Conservation (phyloP, 176 grass and related monocot species). For the Triticum timopheevii region DNA sequence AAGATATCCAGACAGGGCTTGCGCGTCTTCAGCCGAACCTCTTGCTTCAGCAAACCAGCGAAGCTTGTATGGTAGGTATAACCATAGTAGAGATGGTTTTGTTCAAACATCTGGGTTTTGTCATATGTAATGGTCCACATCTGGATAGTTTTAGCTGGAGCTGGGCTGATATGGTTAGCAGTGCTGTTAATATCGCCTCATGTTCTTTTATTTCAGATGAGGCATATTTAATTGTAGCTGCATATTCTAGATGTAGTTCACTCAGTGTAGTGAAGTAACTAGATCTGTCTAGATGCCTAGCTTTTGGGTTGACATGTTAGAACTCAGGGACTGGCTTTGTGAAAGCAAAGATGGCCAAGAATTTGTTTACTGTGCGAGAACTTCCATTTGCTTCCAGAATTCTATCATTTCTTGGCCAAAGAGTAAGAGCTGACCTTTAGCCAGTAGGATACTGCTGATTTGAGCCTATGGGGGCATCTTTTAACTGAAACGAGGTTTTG, state of each 20-base stretch:
- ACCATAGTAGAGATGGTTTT: constrained; percentile 62
- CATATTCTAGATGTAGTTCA: constrained; percentile 46
- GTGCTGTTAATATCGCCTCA: constrained; percentile 45
- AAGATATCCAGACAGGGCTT: constrained; percentile 63
- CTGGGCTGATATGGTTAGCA: constrained; percentile 31
- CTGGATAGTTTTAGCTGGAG: constrained; percentile 50
- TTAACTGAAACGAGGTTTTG: not conserved
- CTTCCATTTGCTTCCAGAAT: constrained; percentile 10
- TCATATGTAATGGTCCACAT: constrained; percentile 61
- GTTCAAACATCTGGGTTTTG: constrained; percentile 91
- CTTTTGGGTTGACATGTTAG: constrained; percentile 35
- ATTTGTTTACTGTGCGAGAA: constrained; percentile 17
- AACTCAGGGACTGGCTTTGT: constrained; percentile 18
- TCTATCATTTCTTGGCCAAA: not conserved
- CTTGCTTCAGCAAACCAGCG: constrained; percentile 24
- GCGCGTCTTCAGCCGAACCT: constrained; percentile 41
- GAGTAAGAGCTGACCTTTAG: not conserved
- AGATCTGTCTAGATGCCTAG: constrained; percentile 54
- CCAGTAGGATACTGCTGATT: not conserved
- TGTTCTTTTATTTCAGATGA: constrained; percentile 62
- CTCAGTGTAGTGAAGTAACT: constrained; percentile 41
- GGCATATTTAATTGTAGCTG: constrained; percentile 55
- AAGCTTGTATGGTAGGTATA: constrained; percentile 42
- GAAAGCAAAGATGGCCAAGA: constrained; percentile 34
- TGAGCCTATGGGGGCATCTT: not conserved